Conservation (phyloP, 768 basidiomycete genomes). For the Hygrocybe coccinea region DNA sequence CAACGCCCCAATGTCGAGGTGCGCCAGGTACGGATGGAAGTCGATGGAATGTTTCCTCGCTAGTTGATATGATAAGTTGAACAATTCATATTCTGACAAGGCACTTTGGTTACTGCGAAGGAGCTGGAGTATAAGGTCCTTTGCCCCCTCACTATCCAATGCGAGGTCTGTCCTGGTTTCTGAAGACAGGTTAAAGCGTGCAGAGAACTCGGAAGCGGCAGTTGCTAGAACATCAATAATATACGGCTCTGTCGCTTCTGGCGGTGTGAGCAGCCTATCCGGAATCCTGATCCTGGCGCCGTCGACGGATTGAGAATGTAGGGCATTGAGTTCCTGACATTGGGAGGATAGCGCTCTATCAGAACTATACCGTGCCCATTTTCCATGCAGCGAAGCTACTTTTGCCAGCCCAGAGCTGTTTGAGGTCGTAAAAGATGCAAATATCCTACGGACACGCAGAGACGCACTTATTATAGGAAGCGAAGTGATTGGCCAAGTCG, state of each 20-base stretch:
- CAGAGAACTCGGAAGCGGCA: conserved; percentile 43
- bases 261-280: conserved; percentile 49
- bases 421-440: conserved; percentile 1
- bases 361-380: conserved; percentile 54
- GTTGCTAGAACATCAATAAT: conserved; percentile 51
- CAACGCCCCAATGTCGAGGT: conserved; percentile 57
- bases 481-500: conserved; percentile 64
- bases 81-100: conserved; percentile 57
- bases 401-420: conserved; percentile 52
- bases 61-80: conserved; percentile 46
- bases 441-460: not conserved
- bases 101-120: conserved; percentile 49
- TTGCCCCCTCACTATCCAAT: conserved; percentile 35
- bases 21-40: conserved; percentile 40
- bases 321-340: conserved; percentile 67
- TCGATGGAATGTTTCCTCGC: conserved; percentile 43
- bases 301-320: conserved; percentile 67
- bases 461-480: conserved; percentile 55
- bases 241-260: conserved; percentile 41
- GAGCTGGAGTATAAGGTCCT: conserved; percentile 40
- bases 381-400: conserved; percentile 51
- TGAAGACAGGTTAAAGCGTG: conserved; percentile 33
- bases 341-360: conserved; percentile 56
- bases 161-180: conserved; percentile 21
- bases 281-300: conserved; percentile 59